A percentile compares a stretch with the other conserved stretches of the same genome.
phyloP scores from a whole-genome alignment of 2,329 filamentous ascomycete genomes.

The Colletotrichum sp. region DNA sequence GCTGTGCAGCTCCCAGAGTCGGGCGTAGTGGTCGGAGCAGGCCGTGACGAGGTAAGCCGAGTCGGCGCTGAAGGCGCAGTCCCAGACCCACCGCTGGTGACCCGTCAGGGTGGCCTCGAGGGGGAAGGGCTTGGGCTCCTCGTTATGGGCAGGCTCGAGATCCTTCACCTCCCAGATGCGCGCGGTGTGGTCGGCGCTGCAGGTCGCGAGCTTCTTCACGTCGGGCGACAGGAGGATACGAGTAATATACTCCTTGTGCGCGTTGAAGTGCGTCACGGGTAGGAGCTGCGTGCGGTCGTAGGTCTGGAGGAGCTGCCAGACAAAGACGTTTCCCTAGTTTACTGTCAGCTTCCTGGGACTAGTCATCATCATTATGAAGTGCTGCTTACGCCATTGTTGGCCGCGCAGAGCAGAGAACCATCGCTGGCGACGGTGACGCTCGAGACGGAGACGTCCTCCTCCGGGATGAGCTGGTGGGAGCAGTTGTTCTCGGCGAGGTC shows the following conservation, averaged over 20 bases:
- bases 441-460: slow-evolving; percentile 91
- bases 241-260: slow-evolving; percentile 92
- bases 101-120: slow-evolving; percentile 87
- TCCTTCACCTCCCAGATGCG: slow-evolving; percentile 94
- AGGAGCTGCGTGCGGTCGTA: slow-evolving; percentile 83
- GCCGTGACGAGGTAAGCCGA: slow-evolving; percentile 93
- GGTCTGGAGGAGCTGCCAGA: slow-evolving; percentile 91
- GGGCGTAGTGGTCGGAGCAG: slow-evolving; percentile 91
- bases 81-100: slow-evolving; percentile 97
- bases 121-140: slow-evolving; percentile 67
- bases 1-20: slow-evolving; percentile 86
- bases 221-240: slow-evolving; percentile 91
- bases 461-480: slow-evolving; percentile 93
- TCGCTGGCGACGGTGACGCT: slow-evolving; percentile 97
- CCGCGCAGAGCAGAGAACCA: slow-evolving; percentile 89
- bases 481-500: slow-evolving; percentile 97
- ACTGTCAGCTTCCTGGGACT: background rate
- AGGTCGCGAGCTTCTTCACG: slow-evolving; percentile 92
- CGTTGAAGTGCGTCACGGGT: slow-evolving; percentile 86
- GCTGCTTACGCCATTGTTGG: slow-evolving; percentile 79
- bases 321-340: slow-evolving; percentile 89
- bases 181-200: slow-evolving; percentile 90
- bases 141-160: slow-evolving; percentile 53
- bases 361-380: background rate
- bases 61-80: slow-evolving; percentile 93